Evolutionary conservation across 129 eudicot species (phyloP).

Genomic region (Centaurea solstitialis): DNA sequence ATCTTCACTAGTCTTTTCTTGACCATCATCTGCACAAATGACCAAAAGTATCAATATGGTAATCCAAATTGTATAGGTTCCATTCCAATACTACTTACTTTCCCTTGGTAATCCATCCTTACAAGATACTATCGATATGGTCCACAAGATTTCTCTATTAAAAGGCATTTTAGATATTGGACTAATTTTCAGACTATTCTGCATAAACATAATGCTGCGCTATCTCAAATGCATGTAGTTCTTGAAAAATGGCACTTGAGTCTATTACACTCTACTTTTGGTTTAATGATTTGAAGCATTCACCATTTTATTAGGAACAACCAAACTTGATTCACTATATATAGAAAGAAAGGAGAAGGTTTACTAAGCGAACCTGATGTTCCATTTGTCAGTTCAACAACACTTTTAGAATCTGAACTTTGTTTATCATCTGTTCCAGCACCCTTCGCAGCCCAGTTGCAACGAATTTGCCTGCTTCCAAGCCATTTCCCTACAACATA

Average conservation of each 20-base stretch:
- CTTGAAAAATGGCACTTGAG: too few species aligned
- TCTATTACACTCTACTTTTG: too few species aligned
- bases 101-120: neutral
- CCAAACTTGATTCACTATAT: too few species aligned
- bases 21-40: conserved; percentile 65
- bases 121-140: neutral
- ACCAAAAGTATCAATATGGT: neutral
- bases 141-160: neutral
- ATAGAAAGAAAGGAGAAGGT: neutral
- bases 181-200: neutral
- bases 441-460: conserved; percentile 97
- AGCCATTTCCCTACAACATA: conserved; percentile 30
- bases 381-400: conserved; percentile 78
- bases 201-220: too few species aligned
- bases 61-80: too few species aligned
- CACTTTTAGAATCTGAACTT: conserved; percentile 60
- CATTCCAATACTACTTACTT: neutral
- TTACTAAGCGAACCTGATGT: conserved; percentile 53
- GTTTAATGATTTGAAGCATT: too few species aligned
- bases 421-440: conserved; percentile 71
- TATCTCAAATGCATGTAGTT: too few species aligned
- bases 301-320: too few species aligned
- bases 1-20: conserved; percentile 66
- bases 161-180: neutral
- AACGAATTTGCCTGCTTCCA: conserved; percentile 91